These are phyloP conservation scores for Solanum infundibuliforme DNA, from an alignment of 257 asterid species.

Conservation along the genomic window DNA sequence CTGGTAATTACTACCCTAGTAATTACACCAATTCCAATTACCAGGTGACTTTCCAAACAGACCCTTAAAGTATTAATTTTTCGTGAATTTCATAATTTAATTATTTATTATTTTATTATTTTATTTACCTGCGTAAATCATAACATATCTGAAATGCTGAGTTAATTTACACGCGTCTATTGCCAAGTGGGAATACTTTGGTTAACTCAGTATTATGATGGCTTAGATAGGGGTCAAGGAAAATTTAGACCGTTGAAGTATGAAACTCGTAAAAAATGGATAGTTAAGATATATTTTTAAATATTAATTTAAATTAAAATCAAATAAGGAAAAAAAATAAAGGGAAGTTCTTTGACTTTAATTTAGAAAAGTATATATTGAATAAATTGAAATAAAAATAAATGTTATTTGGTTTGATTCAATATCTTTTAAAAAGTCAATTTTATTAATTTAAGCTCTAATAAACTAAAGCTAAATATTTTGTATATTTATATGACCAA, in stretches of 20 bases:
- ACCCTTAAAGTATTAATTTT: not conserved
- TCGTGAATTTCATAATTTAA: not conserved
- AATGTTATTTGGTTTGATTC: not conserved
- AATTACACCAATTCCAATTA: too few species aligned
- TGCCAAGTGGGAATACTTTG: not conserved
- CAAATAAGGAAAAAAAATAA: not conserved
- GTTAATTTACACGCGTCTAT: not conserved
- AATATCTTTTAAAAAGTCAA: not conserved
- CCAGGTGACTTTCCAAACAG: too few species aligned
- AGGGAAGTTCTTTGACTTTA: not conserved
- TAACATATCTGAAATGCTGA: not conserved
- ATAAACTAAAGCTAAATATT: not conserved
- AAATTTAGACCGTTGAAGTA: not conserved
- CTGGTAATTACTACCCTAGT: too few species aligned
- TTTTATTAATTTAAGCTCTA: not conserved
- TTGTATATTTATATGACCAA: not conserved
- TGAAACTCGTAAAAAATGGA: not conserved
- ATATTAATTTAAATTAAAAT: not conserved
- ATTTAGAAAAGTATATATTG: not conserved
- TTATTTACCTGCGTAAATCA: not conserved
- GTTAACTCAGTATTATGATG: not conserved
- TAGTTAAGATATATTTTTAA: not conserved
- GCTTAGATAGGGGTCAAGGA: not conserved
- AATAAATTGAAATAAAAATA: not conserved
- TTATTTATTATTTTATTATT: not conserved